These are phyloP conservation scores for Lathyrus tuberosus DNA, from an alignment of 306 rosid species.

Conservation along the genomic window DNA sequence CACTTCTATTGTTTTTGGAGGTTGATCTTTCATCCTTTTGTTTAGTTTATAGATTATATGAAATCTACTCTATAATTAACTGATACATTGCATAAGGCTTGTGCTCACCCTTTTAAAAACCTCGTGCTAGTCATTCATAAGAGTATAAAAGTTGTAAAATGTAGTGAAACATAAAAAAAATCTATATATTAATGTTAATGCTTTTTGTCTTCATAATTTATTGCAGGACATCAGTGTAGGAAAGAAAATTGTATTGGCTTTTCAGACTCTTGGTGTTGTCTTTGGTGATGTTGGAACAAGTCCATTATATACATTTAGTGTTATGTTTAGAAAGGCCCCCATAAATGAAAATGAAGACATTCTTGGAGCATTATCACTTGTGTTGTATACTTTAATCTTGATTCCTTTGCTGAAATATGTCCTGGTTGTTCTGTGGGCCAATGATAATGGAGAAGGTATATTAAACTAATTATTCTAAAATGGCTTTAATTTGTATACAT, in stretches of 20 bases:
- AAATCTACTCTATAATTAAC: neutral
- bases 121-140: neutral
- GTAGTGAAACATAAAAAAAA: conserved; percentile 8
- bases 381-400: conserved; percentile 88
- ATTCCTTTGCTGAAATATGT: conserved; percentile 91
- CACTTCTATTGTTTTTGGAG: neutral
- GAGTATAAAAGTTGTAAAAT: conserved; percentile 16
- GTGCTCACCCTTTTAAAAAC: neutral
- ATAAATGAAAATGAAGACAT: conserved; percentile 86
- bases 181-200: neutral
- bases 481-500: neutral
- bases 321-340: conserved; percentile 94
- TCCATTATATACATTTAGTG: conserved; percentile 93
- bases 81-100: conserved; percentile 4
- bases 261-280: conserved; percentile 97
- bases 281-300: conserved; percentile 99
- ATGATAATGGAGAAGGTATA: conserved; percentile 97
- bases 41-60: conserved; percentile 22
- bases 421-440: conserved; percentile 90
- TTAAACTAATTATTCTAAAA: conserved; percentile 16
- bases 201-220: conserved; percentile 32
- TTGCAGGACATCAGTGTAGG: conserved; percentile 83
- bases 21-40: conserved; percentile 1
- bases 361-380: conserved; percentile 92
- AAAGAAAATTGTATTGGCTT: conserved; percentile 70